These are phyloP conservation scores for Euphrasia confusa DNA, from an alignment of 257 asterid genomes.

Conservation along the genomic window DNA sequence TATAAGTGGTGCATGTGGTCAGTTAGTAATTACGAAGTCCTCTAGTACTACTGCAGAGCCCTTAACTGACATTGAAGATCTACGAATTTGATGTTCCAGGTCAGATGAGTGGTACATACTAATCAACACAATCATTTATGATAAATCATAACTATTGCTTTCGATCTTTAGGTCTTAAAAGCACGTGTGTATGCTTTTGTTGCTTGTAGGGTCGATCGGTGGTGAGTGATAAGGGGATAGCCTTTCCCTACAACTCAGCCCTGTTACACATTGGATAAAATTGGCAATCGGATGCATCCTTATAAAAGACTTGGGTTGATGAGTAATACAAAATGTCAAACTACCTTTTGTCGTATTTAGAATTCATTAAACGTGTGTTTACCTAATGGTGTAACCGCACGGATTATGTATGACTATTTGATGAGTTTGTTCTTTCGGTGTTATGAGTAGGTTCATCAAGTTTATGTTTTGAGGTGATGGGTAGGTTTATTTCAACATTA, in stretches of 20 bases:
- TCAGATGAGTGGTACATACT: constrained; percentile 5
- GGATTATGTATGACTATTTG: neutral
- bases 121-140: neutral
- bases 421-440: neutral
- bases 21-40: constrained; percentile 63
- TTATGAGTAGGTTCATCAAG: neutral
- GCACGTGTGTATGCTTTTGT: neutral
- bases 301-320: neutral
- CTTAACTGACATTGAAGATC: constrained; percentile 88
- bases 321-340: neutral
- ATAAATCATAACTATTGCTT: neutral
- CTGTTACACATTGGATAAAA: neutral
- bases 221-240: neutral
- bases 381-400: neutral
- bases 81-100: constrained; percentile 39
- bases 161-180: too few species aligned
- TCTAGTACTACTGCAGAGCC: constrained; percentile 25
- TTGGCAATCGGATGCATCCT: neutral
- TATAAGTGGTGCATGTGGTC: constrained; percentile 98
- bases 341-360: neutral
- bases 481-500: neutral
- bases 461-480: neutral
- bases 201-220: neutral
- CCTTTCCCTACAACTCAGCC: neutral
- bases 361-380: neutral